Evolutionary conservation across 345 rosid genomes (phyloP).

Genomic region (Camelina sativa): DNA sequence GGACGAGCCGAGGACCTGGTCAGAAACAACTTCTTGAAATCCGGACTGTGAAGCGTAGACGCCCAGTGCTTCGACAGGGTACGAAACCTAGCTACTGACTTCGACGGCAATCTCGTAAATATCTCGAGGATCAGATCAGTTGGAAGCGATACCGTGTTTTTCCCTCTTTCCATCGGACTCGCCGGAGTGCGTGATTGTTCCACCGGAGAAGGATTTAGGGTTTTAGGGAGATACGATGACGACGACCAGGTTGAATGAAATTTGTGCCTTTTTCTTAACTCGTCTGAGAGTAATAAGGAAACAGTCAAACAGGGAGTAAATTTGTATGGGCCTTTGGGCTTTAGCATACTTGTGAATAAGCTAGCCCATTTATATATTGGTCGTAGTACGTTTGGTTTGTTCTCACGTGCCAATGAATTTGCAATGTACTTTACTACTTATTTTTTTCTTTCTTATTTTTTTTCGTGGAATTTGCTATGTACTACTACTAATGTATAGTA

Average conservation of each 20-base stretch:
- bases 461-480: too few relatives aligned
- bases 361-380: too few relatives aligned
- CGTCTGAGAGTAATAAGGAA: too few relatives aligned
- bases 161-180: neutral
- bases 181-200: neutral
- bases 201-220: neutral
- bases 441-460: too few relatives aligned
- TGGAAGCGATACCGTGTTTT: neutral
- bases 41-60: neutral
- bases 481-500: too few relatives aligned
- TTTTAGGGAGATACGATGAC: too few relatives aligned
- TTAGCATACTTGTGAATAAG: neutral
- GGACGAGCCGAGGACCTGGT: neutral
- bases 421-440: neutral
- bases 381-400: too few relatives aligned
- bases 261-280: too few relatives aligned
- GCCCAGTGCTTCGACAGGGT: neutral
- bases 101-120: neutral
- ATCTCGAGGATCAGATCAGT: neutral
- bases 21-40: neutral
- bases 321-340: too few relatives aligned
- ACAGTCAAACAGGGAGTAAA: too few relatives aligned
- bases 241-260: too few relatives aligned
- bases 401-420: too few relatives aligned
- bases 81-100: slow-evolving; percentile 3